phyloP scores from a whole-genome alignment of 2,329 filamentous ascomycete genomes.

The Colletotrichum sp. region DNA sequence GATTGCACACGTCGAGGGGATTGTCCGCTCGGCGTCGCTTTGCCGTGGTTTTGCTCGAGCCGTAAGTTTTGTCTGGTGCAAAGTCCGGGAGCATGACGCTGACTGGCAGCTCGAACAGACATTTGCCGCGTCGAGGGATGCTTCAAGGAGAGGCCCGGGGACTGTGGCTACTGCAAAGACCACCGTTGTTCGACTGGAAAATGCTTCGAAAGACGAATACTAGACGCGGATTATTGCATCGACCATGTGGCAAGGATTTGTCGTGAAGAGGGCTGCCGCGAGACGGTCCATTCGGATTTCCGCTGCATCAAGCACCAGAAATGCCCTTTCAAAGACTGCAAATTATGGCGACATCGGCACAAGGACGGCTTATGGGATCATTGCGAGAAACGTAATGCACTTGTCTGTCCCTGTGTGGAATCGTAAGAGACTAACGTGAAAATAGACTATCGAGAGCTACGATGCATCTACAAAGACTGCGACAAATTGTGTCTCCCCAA shows the following conservation, averaged over 20 bases:
- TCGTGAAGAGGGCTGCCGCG: slow-evolving; percentile 4
- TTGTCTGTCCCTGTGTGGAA: background rate
- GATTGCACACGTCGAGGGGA: slow-evolving; percentile 2
- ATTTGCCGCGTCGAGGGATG: slow-evolving; percentile 2
- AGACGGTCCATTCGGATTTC: background rate
- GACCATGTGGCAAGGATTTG: slow-evolving; percentile 5
- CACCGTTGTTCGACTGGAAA: slow-evolving; percentile 2
- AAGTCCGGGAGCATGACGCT: background rate
- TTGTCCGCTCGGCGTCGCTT: background rate
- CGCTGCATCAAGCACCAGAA: slow-evolving; percentile 4
- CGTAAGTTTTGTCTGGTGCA: background rate
- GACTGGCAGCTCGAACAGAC: background rate
- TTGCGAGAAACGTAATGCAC: slow-evolving; percentile 9
- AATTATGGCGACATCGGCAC: background rate
- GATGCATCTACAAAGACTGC: slow-evolving; percentile 8
- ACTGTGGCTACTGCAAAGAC: slow-evolving; percentile 5
- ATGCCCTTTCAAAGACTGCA: slow-evolving; percentile 14
- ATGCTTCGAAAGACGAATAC: background rate
- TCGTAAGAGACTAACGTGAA: background rate
- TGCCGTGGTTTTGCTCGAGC: slow-evolving; percentile 16
- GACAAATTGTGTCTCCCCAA: background rate
- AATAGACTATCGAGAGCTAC: background rate
- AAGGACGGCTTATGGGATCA: background rate
- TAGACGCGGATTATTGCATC: background rate
- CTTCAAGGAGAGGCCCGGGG: slow-evolving; percentile 1